phyloP scores from a whole-genome alignment of 2,329 filamentous ascomycete genomes.

The Drechslerella coelobrocha region DNA sequence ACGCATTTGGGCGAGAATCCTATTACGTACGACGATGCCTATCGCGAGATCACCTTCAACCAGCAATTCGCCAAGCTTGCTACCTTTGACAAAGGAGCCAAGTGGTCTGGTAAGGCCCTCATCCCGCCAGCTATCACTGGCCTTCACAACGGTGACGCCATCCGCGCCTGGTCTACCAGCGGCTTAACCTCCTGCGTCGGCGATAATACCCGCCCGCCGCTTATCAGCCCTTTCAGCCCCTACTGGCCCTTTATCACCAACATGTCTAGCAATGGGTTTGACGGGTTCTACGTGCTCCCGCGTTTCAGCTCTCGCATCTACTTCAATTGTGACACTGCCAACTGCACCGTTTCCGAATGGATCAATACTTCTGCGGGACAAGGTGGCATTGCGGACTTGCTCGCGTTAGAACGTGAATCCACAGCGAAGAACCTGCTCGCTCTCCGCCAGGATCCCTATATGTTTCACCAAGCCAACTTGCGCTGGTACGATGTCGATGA shows the following conservation, averaged over 20 bases:
- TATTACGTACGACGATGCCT: constrained; percentile 66
- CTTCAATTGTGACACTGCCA: constrained; percentile 68
- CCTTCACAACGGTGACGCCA: constrained; percentile 69
- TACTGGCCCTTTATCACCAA: constrained; percentile 67
- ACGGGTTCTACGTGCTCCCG: constrained; percentile 65
- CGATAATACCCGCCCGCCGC: constrained; percentile 67
- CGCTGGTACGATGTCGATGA: constrained; percentile 31
- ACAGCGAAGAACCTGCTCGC: constrained; percentile 67
- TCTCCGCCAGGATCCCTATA: constrained; percentile 66
- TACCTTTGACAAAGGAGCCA: constrained; percentile 61
- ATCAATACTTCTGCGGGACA: constrained; percentile 66
- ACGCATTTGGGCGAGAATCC: constrained; percentile 68
- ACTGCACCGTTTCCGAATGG: constrained; percentile 68
- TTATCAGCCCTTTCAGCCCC: constrained; percentile 63
- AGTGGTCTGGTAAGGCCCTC: constrained; percentile 65
- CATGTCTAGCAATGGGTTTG: constrained; percentile 64
- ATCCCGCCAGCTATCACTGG: constrained; percentile 71
- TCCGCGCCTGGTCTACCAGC: constrained; percentile 67
- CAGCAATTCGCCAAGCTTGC: constrained; percentile 66
- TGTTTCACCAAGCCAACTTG: constrained; percentile 70
- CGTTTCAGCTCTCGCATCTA: constrained; percentile 70
- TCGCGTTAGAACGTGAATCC: constrained; percentile 63
- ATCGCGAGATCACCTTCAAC: constrained; percentile 68
- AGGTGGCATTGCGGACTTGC: constrained; percentile 64
- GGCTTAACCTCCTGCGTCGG: constrained; percentile 69